phyloP scores from a whole-genome alignment of 2,329 filamentous ascomycete species.

The Tolypocladium nubicola region DNA sequence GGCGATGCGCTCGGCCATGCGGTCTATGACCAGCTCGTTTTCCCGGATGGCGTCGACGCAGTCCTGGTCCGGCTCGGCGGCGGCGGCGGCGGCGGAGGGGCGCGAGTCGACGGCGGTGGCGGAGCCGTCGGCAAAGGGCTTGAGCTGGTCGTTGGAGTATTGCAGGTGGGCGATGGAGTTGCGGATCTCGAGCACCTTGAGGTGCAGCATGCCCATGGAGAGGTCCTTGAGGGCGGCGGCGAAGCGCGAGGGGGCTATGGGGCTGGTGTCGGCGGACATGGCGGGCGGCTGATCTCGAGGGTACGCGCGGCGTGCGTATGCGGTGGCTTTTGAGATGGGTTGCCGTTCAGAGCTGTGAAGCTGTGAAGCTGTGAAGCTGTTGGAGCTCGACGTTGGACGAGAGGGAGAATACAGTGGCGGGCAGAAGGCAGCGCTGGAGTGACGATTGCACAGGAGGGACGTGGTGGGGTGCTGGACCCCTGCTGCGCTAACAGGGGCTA shows the following conservation, averaged over 20 bases:
- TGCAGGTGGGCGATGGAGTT: constrained; percentile 66
- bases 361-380: background rate
- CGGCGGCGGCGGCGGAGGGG: constrained; percentile 3
- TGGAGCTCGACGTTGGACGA: background rate
- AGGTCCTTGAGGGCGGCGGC: constrained; percentile 57
- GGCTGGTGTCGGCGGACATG: constrained; percentile 53
- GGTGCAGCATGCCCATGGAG: constrained; percentile 53
- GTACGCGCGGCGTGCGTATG: background rate
- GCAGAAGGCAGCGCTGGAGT: background rate
- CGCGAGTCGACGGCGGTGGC: constrained; percentile 17
- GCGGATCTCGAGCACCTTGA: constrained; percentile 65
- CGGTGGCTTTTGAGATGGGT: background rate
- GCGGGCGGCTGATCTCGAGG: background rate
- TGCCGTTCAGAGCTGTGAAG: background rate
- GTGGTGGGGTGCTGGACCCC: background rate
- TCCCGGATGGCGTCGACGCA: constrained; percentile 66
- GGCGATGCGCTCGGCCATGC: constrained; percentile 56
- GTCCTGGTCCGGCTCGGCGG: constrained; percentile 45
- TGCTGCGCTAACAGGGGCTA: background rate
- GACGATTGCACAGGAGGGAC: background rate
- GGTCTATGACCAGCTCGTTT: constrained; percentile 57
- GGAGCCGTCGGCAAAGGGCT: constrained; percentile 51
- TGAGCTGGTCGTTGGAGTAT: constrained; percentile 63
- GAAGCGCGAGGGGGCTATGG: constrained; percentile 54
- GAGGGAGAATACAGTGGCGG: background rate